These are phyloP conservation scores for Hygrophila difformis DNA, from an alignment of 257 asterid species.

Conservation along the genomic window DNA sequence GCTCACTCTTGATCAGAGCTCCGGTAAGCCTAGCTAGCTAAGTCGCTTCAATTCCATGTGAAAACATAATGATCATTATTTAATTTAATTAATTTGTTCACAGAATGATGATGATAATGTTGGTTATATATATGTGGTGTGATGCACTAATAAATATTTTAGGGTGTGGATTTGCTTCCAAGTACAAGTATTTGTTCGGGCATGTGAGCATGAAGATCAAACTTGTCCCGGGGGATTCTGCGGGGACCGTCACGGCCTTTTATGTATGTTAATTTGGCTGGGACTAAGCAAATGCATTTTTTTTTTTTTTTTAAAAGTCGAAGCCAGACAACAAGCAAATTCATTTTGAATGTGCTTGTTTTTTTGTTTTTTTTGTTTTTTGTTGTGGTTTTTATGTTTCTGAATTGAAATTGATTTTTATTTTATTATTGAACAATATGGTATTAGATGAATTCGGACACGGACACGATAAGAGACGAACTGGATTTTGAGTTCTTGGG, in stretches of 20 bases:
- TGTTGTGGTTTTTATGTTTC: too few species aligned
- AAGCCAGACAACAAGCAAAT: too few species aligned
- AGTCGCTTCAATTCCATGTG: too few species aligned
- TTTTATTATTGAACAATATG: background rate
- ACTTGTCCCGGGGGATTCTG: slow-evolving; percentile 57
- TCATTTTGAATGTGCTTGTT: too few species aligned
- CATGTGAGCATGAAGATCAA: slow-evolving; percentile 57
- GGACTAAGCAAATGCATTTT: background rate
- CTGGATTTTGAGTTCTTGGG: slow-evolving; percentile 91
- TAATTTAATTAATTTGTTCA: too few species aligned
- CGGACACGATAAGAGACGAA: slow-evolving; percentile 49
- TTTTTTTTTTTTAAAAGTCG: too few species aligned
- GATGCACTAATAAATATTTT: background rate
- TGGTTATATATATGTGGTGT: too few species aligned
- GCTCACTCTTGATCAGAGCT: slow-evolving; percentile 60
- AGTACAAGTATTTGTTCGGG: slow-evolving; percentile 35
- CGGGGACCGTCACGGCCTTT: slow-evolving; percentile 57
- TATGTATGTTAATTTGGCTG: slow-evolving; percentile 24
- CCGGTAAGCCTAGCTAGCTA: slow-evolving; percentile 33
- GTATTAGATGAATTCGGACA: slow-evolving; percentile 73
- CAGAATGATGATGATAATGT: too few species aligned
- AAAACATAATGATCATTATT: too few species aligned
- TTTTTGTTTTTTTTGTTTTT: too few species aligned
- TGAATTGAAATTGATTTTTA: too few species aligned
- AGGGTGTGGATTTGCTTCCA: slow-evolving; percentile 50